Conservation (phyloP, 257 asterid species). For the Paulownia fortunei region DNA sequence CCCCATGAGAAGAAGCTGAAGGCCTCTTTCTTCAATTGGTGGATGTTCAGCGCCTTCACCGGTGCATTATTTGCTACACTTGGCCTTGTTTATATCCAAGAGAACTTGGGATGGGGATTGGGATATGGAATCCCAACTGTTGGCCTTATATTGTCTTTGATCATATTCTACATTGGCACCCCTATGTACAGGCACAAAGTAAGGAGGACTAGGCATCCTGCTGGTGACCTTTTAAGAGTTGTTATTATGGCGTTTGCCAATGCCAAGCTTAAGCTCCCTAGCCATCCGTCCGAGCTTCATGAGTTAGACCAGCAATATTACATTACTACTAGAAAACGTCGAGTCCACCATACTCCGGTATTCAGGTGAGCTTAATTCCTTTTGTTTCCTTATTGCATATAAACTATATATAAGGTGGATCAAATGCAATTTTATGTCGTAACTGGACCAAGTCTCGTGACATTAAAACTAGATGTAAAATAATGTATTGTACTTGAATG, state of each 20-base stretch:
- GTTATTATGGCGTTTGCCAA: conserved; percentile 53
- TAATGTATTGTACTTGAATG: too few species aligned
- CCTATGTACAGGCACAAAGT: conserved; percentile 78
- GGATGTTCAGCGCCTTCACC: conserved; percentile 85
- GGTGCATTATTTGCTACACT: conserved; percentile 79
- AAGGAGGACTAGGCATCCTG: conserved; percentile 62
- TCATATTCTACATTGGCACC: conserved; percentile 70
- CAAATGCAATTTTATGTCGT: too few species aligned
- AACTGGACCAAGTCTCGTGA: too few species aligned
- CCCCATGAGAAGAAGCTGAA: conserved; percentile 72
- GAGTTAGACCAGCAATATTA: conserved; percentile 70
- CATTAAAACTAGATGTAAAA: too few species aligned
- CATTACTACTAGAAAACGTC: conserved; percentile 55
- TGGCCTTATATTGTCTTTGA: conserved; percentile 61
- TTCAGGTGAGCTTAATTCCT: conserved; percentile 56
- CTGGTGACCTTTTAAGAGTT: conserved; percentile 61
- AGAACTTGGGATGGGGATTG: conserved; percentile 83
- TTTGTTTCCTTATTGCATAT: neutral
- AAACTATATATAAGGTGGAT: neutral
- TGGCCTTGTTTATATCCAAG: conserved; percentile 85
- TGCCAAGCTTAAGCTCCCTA: conserved; percentile 53
- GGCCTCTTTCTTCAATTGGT: conserved; percentile 88
- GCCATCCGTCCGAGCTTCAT: conserved; percentile 53
- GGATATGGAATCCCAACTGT: conserved; percentile 83
- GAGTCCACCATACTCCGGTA: conserved; percentile 60